These are phyloP conservation scores for Batrachochytrium dendrobatidis DNA, from an alignment of 371 early-diverging fungal species.

Conservation along the genomic window DNA sequence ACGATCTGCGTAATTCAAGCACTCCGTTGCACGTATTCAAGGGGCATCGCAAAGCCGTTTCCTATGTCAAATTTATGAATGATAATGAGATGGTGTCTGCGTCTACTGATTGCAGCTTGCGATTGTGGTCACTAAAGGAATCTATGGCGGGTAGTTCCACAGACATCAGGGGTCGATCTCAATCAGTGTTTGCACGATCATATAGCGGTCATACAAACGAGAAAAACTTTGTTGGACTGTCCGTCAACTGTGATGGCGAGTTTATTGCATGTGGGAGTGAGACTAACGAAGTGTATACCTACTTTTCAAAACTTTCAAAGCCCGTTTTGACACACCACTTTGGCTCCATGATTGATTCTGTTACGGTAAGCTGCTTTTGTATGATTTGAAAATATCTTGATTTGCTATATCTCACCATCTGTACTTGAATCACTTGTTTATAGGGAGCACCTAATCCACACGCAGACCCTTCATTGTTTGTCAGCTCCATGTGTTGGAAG, in stretches of 20 bases:
- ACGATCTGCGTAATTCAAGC: conserved; percentile 67
- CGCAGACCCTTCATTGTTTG: conserved; percentile 65
- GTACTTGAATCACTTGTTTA: background rate
- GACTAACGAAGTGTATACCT: conserved; percentile 75
- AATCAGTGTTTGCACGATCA: conserved; percentile 47
- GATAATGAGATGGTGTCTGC: conserved; percentile 71
- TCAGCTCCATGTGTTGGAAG: conserved; percentile 87
- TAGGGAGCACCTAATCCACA: conserved; percentile 20
- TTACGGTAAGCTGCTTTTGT: conserved; percentile 58
- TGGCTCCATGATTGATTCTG: conserved; percentile 51
- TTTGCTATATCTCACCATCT: background rate
- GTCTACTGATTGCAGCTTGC: conserved; percentile 85
- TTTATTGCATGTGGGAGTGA: conserved; percentile 91
- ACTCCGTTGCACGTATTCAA: conserved; percentile 60
- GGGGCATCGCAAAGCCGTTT: conserved; percentile 87
- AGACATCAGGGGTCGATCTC: background rate
- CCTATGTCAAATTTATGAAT: conserved; percentile 78
- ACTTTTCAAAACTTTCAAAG: conserved; percentile 58
- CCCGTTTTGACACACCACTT: conserved; percentile 71
- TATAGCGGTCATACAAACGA: conserved; percentile 83
- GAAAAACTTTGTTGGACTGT: conserved; percentile 91
- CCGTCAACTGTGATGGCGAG: conserved; percentile 53
- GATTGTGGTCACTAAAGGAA: conserved; percentile 61
- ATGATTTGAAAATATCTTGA: background rate
- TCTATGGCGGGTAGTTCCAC: background rate